These are phyloP conservation scores for Globisporangium alternatum DNA, from an alignment of 352 stramenopile genomes.

Conservation along the genomic window DNA sequence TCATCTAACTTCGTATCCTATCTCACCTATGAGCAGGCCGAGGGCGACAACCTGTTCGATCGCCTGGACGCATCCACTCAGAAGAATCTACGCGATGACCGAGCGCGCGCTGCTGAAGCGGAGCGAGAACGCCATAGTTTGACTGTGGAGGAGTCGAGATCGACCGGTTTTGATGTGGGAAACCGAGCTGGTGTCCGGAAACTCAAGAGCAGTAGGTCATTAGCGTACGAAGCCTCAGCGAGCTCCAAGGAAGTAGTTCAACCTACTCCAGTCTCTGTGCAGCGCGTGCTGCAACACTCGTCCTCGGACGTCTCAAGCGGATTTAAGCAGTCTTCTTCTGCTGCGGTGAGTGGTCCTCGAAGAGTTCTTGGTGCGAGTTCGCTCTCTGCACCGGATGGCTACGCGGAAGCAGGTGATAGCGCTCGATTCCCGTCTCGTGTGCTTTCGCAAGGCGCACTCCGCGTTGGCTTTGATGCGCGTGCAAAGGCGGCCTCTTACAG, in stretches of 20 bases:
- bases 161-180: neutral
- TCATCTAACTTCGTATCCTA: neutral
- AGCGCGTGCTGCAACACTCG: constrained; percentile 22
- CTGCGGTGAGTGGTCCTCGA: constrained; percentile 21
- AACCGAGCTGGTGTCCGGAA: constrained; percentile 9
- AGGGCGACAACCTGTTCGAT: constrained; percentile 51
- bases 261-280: constrained; percentile 6
- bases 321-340: neutral
- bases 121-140: constrained; percentile 5
- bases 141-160: neutral
- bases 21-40: constrained; percentile 24
- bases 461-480: constrained; percentile 33
- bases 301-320: constrained; percentile 2
- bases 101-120: constrained; percentile 20
- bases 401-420: constrained; percentile 5
- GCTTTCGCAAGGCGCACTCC: constrained; percentile 38
- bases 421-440: constrained; percentile 24
- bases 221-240: constrained; percentile 8
- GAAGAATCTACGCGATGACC: constrained; percentile 49
- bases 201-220: constrained; percentile 16
- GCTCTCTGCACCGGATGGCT: constrained; percentile 5
- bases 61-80: constrained; percentile 69
- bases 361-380: constrained; percentile 20
- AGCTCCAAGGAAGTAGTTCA: neutral
- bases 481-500: constrained; percentile 19